Evolutionary conservation across 164 flowering plant genomes (phyloP), one percentile per base, ranked within the genome.

Genomic region (Berberis thunbergii): DNA sequence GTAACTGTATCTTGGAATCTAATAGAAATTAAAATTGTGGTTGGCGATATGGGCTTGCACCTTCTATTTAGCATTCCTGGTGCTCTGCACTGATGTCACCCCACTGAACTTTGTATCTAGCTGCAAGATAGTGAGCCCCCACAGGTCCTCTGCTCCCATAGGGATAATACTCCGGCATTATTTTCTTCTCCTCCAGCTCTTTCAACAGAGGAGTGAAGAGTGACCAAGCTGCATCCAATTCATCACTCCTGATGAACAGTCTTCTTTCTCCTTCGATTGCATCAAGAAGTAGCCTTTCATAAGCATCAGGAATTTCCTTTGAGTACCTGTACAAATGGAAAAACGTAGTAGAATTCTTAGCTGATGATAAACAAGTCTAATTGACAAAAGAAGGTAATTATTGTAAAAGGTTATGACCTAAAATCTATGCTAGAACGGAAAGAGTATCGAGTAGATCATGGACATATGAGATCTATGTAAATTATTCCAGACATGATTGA

Each of bases 181-280:
- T 76, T 73, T 79, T 92, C 70, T 81, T 85, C 62, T 79, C 77
- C 66, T 89, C 98, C 43, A 89, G 71, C 65, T 88, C 87, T 70
- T 85, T 84, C 73, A 92, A 69, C 55, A 89, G 58, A 7, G 98
- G 97, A 8, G 96, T 79, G 76, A 92, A 89, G 8, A 92, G 73
- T 1, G 78, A 52, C 98, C 98, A 92, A 9, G 98, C 96, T 60
- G 98, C 98, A 67, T 83, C 86, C 11, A 92, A 83, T 75, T 92
- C 97, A 57, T 92, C 98, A 66, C 98, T 92, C 71, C 98, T 74
- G 39, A 92, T 89, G 75, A 92, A 92, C 48, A 88, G 57, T 57
- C 91, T 75, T 9, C 86, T 73, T 48, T 89, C 98, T 50, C 98
- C 98, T 73, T 84, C 96, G 8, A 92, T 82, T 42, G 88, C 96